A percentile compares a stretch with the other conserved stretches of the same genome.
Evolutionary conservation across 169 alveolate species (phyloP).

Genomic region (Plasmodium berghei): DNA sequence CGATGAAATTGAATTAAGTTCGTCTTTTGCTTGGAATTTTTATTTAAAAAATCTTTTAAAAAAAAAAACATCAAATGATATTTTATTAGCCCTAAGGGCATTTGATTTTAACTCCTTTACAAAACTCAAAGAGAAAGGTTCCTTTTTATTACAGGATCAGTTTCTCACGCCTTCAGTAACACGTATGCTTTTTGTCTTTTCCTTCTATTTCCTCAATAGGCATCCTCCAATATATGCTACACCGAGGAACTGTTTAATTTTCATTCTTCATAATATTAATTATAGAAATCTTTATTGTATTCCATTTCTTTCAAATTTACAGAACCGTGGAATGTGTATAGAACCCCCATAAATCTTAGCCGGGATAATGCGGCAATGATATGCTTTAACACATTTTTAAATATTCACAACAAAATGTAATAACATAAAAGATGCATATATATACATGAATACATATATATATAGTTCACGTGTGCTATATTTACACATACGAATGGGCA

Average conservation of each 20-base stretch:
- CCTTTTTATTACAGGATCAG: constrained; percentile 28
- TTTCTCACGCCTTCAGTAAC: not conserved
- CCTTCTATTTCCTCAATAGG: too few species aligned
- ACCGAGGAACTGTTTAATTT: too few species aligned
- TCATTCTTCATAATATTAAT: too few species aligned
- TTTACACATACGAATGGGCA: not conserved
- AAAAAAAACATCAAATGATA: constrained; percentile 18
- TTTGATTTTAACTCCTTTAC: constrained; percentile 50
- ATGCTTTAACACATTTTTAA: constrained; percentile 37
- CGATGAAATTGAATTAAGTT: constrained; percentile 22
- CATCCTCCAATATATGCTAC: too few species aligned
- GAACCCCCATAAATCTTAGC: constrained; percentile 63
- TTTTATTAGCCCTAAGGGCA: constrained; percentile 28
- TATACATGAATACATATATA: not conserved
- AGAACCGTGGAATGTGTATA: constrained; percentile 58
- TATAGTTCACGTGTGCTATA: not conserved
- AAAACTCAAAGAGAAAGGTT: constrained; percentile 29
- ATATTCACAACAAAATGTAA: constrained; percentile 60
- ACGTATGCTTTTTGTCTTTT: too few species aligned
- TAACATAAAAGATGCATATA: not conserved
- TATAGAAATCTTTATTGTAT: not conserved
- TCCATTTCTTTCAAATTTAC: not conserved
- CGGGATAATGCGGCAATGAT: constrained; percentile 73
- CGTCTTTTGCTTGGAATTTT: constrained; percentile 44
- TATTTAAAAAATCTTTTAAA: constrained; percentile 58